Conservation (phyloP, 2,329 filamentous ascomycete genomes). For the Grosmannia serpens region DNA sequence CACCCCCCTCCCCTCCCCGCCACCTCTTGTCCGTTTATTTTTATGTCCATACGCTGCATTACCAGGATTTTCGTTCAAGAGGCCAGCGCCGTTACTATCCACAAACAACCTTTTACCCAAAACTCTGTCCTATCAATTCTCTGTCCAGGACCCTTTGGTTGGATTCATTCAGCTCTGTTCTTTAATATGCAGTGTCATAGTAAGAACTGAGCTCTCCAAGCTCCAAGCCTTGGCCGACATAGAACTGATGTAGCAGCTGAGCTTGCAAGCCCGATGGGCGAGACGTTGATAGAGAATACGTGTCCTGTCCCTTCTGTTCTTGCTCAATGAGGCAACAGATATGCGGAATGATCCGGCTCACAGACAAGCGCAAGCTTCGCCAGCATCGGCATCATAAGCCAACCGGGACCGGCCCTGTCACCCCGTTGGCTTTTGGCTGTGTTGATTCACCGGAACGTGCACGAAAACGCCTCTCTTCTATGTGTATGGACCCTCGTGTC, state of each 20-base stretch:
- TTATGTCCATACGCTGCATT: not conserved
- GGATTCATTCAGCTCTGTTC: not conserved
- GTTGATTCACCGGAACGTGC: no score
- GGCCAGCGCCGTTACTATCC: no score
- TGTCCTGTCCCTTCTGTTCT: not conserved
- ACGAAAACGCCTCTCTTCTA: not conserved
- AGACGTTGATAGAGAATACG: not conserved
- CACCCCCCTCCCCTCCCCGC: not conserved
- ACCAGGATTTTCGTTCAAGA: not conserved
- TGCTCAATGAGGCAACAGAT: not conserved
- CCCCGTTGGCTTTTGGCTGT: not conserved
- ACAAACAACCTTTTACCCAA: not conserved
- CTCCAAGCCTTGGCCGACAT: not conserved
- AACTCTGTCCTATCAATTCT: not conserved
- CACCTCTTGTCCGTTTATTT: not conserved
- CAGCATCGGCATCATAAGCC: not conserved
- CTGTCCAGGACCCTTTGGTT: not conserved
- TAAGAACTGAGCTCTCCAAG: not conserved
- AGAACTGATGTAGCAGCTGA: not conserved
- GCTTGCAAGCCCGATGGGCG: not conserved
- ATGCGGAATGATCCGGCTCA: not conserved
- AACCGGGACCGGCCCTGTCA: not conserved
- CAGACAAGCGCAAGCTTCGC: not conserved
- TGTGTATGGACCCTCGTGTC: not conserved
- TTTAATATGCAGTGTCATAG: not conserved